These are phyloP conservation scores for Didymella pomorum DNA, from an alignment of 2,329 filamentous ascomycete species.

Conservation along the genomic window DNA sequence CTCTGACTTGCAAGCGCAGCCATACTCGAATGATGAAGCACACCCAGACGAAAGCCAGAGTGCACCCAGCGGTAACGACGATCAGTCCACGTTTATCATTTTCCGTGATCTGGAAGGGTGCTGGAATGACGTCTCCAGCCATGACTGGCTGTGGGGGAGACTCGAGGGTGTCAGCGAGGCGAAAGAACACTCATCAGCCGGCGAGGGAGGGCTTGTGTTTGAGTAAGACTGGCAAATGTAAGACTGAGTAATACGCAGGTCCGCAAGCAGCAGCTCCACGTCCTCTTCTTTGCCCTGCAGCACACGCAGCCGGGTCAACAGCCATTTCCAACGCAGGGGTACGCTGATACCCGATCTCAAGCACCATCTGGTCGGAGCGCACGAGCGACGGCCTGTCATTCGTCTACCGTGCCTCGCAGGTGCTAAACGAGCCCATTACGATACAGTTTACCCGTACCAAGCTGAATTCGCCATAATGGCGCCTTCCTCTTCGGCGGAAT, in stretches of 20 bases:
- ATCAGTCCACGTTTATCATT: slow-evolving; percentile 48
- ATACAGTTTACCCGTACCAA: slow-evolving; percentile 5
- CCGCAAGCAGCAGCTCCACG: slow-evolving; percentile 14
- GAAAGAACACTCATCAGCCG: slow-evolving; percentile 11
- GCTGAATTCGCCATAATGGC: slow-evolving; percentile 11
- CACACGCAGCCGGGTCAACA: slow-evolving; percentile 12
- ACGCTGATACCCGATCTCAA: slow-evolving; percentile 16
- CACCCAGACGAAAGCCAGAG: slow-evolving; percentile 40
- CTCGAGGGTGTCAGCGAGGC: slow-evolving; percentile 6
- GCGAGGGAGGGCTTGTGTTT: slow-evolving; percentile 10
- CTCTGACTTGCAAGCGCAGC: slow-evolving; percentile 36
- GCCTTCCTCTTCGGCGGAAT: slow-evolving; percentile 7
- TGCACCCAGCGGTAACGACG: slow-evolving; percentile 38
- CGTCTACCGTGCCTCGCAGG: background rate
- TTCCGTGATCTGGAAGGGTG: slow-evolving; percentile 41
- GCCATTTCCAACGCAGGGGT: slow-evolving; percentile 17
- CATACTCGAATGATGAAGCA: slow-evolving; percentile 44
- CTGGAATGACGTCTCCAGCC: slow-evolving; percentile 33
- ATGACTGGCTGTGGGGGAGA: slow-evolving; percentile 21
- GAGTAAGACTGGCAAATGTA: slow-evolving; percentile 3
- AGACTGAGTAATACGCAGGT: slow-evolving; percentile 12
- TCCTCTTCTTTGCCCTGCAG: slow-evolving; percentile 18
- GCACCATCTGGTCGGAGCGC: slow-evolving; percentile 10
- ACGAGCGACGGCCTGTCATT: slow-evolving; percentile 13
- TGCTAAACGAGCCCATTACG: slow-evolving; percentile 10